These are phyloP conservation scores for Kwoniella botswanensis DNA, from an alignment of 768 basidiomycete species.

Conservation along the genomic window DNA sequence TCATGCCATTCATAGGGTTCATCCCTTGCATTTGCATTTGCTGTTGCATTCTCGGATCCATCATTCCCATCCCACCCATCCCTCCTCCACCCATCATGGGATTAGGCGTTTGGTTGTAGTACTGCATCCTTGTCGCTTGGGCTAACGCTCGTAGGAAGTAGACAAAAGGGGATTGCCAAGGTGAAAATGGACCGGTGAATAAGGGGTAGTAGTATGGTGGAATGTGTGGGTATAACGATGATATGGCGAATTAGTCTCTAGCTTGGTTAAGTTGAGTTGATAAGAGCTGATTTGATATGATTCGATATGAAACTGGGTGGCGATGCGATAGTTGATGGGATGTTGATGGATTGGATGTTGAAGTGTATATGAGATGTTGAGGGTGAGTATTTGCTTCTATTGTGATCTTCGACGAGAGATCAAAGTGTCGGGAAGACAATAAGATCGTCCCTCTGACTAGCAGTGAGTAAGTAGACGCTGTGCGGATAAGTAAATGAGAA, in stretches of 20 bases:
- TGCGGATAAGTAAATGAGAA: no score
- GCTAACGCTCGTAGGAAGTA: conserved; percentile 20
- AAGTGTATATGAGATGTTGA: neutral
- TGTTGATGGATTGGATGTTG: neutral
- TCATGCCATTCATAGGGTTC: conserved; percentile 11
- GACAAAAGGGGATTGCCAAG: conserved; percentile 18
- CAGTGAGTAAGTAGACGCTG: no score
- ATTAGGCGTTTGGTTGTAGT: conserved; percentile 18
- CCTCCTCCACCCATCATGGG: conserved; percentile 25
- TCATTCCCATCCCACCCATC: conserved; percentile 15
- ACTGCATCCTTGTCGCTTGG: conserved; percentile 22
- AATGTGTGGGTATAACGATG: conserved; percentile 3
- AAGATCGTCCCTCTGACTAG: no score
- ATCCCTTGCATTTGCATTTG: conserved; percentile 19
- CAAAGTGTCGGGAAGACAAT: no score
- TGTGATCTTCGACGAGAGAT: no score
- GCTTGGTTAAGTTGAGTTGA: neutral
- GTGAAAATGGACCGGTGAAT: conserved; percentile 3
- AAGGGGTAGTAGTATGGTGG: conserved; percentile 1
- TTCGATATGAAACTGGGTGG: neutral
- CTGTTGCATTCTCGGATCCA: conserved; percentile 27
- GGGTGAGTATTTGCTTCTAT: neutral
- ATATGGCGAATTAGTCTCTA: conserved; percentile 4
- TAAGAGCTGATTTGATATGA: neutral
- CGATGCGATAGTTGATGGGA: neutral